phyloP scores from a whole-genome alignment of 345 rosid genomes.

The Kernera saxatilis region DNA sequence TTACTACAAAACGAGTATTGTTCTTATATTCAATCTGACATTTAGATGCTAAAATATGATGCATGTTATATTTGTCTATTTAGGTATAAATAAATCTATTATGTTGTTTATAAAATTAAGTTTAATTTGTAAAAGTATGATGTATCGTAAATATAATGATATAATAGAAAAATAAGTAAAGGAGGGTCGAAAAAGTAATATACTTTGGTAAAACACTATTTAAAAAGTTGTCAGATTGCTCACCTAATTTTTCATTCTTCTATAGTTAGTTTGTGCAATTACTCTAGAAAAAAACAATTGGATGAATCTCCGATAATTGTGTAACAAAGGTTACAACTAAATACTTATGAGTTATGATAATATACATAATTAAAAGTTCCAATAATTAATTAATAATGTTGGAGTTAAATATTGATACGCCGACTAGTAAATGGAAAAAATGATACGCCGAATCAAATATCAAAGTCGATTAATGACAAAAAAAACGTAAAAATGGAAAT shows the following conservation, averaged over 20 bases:
- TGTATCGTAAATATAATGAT: neutral
- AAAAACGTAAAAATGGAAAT: neutral
- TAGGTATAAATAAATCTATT: neutral
- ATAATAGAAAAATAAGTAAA: too few relatives aligned
- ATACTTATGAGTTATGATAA: neutral
- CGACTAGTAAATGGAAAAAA: neutral
- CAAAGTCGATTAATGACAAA: neutral
- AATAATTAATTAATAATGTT: neutral
- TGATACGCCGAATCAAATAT: slow-evolving; percentile 20
- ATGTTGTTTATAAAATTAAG: neutral
- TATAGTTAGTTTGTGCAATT: too few relatives aligned
- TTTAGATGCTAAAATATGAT: neutral
- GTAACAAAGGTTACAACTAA: neutral
- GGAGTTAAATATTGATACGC: slow-evolving; percentile 6
- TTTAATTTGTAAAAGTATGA: neutral
- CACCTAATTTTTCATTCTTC: too few relatives aligned
- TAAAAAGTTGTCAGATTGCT: too few relatives aligned
- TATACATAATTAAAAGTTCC: neutral
- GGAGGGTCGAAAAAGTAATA: too few relatives aligned
- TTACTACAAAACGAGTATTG: too few relatives aligned
- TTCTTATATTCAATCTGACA: too few relatives aligned
- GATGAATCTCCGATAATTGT: neutral
- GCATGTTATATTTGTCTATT: neutral
- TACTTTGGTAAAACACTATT: too few relatives aligned
- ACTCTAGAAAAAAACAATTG: too few relatives aligned